phyloP scores from a whole-genome alignment of 768 basidiomycete genomes.

The Nidularia pulvinata region DNA sequence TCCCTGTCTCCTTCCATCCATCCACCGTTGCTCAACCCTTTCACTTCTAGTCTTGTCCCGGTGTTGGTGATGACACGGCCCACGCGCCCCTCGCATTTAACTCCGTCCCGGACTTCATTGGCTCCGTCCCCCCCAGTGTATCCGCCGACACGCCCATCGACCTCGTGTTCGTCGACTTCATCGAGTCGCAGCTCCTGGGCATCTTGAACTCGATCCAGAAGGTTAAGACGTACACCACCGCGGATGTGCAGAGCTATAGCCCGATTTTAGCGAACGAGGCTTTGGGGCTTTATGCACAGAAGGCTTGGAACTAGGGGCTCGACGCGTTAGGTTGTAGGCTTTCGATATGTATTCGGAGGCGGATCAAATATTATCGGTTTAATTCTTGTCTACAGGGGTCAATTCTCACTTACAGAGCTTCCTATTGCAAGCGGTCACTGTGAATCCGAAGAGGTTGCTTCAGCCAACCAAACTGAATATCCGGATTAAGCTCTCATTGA shows the following conservation, averaged over 20 bases:
- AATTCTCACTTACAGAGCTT: too few relatives aligned
- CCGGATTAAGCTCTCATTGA: too few relatives aligned
- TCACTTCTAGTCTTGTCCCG: constrained; percentile 58
- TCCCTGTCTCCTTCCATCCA: not conserved
- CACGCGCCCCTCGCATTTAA: constrained; percentile 65
- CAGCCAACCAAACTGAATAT: too few relatives aligned
- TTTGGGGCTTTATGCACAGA: constrained; percentile 57
- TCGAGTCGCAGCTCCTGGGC: constrained; percentile 45
- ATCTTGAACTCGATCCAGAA: constrained; percentile 59
- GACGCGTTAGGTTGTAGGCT: too few relatives aligned
- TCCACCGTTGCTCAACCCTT: not conserved
- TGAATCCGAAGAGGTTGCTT: too few relatives aligned
- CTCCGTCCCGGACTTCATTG: constrained; percentile 55
- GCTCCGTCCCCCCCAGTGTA: constrained; percentile 50
- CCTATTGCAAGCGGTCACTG: too few relatives aligned
- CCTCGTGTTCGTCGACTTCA: constrained; percentile 77
- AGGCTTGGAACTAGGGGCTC: constrained; percentile 35
- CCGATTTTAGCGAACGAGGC: constrained; percentile 46
- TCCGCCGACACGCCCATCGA: constrained; percentile 56
- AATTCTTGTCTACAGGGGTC: too few relatives aligned
- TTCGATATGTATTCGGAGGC: too few relatives aligned
- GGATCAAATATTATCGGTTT: too few relatives aligned
- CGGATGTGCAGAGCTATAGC: constrained; percentile 58
- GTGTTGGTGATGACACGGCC: constrained; percentile 69
- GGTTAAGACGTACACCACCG: constrained; percentile 41